phyloP scores from a whole-genome alignment of 306 rosid species.

The Inga laurina region DNA sequence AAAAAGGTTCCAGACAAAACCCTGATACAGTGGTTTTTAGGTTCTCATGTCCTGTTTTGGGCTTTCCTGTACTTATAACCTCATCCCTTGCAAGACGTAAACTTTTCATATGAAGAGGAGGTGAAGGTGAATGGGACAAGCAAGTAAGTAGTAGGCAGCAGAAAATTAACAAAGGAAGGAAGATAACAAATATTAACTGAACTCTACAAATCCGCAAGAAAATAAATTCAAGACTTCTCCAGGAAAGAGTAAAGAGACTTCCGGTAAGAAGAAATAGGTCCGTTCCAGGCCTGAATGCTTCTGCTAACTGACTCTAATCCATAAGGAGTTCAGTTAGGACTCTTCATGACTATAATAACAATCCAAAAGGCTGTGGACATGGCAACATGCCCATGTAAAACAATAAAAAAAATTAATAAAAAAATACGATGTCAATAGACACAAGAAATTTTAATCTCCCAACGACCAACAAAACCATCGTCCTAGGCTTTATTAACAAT shows the following conservation, averaged over 20 bases:
- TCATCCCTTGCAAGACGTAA: background rate
- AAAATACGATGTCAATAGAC: background rate
- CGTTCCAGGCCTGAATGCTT: background rate
- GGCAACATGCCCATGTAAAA: background rate
- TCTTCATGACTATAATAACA: slow-evolving; percentile 8
- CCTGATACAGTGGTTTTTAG: background rate
- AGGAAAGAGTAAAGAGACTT: background rate
- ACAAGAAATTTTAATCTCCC: background rate
- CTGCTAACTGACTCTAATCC: background rate
- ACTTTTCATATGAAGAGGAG: background rate
- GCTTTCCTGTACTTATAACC: background rate
- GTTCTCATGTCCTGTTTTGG: background rate
- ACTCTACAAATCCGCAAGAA: background rate
- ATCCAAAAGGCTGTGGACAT: background rate
- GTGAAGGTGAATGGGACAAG: background rate
- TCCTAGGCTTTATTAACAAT: background rate
- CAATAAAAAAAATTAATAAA: background rate
- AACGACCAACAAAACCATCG: background rate
- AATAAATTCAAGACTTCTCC: background rate
- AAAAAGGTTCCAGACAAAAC: background rate
- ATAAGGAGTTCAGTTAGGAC: background rate
- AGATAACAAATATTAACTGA: background rate
- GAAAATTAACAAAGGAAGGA: background rate
- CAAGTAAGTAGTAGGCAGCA: background rate
- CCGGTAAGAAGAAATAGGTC: background rate